Evolutionary conservation across 768 basidiomycete genomes (phyloP), one percentile per base, ranked within the genome.

Genomic region (Floccularia luteovirens): DNA sequence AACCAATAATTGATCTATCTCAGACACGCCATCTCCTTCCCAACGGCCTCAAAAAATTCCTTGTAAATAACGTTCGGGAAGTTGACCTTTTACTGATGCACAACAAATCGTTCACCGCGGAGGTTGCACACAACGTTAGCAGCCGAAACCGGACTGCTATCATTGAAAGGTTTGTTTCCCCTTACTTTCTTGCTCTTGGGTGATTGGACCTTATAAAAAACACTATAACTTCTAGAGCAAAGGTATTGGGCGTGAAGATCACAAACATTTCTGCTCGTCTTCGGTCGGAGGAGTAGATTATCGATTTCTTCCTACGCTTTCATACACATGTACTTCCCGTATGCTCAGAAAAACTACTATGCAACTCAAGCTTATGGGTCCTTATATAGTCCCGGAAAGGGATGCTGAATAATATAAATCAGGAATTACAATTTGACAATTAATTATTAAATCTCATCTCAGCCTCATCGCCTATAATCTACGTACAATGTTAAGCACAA

Each of bases 61-160:
- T 94, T 47, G 89, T 99, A 55, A 84, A 76, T 76, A 98, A 98
- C 66, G 75, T 86, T 39, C 78, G 84, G 61, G 93, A 98, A 62
- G 66, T 99, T 46, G 92, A 98, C 54, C 78, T 98, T 53, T 82
- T 97, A 47, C 74, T 97, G 38, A 93, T 97, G 91, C 93, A 97
- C 79, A 93, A 90, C 79, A 90, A 90, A 73, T 83, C 70, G 55
- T 98, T 85, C 60, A 83, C 92, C 36, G 96, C 92, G 39, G 90
- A 94, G 63, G 91, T 99, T 53, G 96, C 96, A 38, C 93, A 96
- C 75, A 82, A 79, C 51, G 92, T 99, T 49, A 89, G 84, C 70
- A 88, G 87, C 73, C 84, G 90, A 61, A 97, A 98, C 76, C 88
- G 96, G 52, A 81, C 82, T 40, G 67, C 75, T 42, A 92, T 99